Base-by-base conservation (phyloP, 306 rosid genomes). In the Quercus parvula region DNA sequence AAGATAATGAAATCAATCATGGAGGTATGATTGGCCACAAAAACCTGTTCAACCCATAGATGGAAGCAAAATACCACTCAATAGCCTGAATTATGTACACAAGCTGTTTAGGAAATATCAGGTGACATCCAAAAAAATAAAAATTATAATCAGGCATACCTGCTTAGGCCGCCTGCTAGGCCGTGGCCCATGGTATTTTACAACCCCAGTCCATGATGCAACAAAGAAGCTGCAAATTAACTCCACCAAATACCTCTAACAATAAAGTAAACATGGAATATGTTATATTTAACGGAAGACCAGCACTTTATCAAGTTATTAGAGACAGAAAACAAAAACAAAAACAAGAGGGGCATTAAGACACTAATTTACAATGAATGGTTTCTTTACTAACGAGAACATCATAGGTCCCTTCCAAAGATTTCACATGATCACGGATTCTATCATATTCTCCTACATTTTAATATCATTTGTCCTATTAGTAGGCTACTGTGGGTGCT, bases 171-270 rank as follows among this genome's bases (percentile, higher is more conserved):
- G 84, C 81, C 85, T 91, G 85, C 97, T 90, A 79, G 99, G 99
- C 84, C 94, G 89, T 77, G 99, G 99, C 27, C 99, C 99, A 77
- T 92, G 98, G 88, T 95, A 95, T 87, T 88, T 95, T 69, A 95
- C 97, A 81, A 95, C 99, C 69, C 99, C 98, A 76, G 99, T 95
- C 99, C 99, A 95, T 58, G 99, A 95, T 63, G 99, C 96, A 84
- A 91, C 99, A 89, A 95, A 95, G 96, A 95, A 92, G 87, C 97
- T 78, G 82, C 99, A 95, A 68, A 95, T 91, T 83, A 95, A 85
- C 94, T 95, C 99, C 83, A 91, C 99, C 92, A 95, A 88, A 41
- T 66, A 69, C 86, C 99, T 90, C 99, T 92, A 90, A 70, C 82
- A 15, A 75, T 30, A 64, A 74, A 79, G 84, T 8, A 69, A 74